Evolutionary conservation across 2,329 filamentous ascomycete genomes (phyloP).

Genomic region (Tolypocladium paradoxum): DNA sequence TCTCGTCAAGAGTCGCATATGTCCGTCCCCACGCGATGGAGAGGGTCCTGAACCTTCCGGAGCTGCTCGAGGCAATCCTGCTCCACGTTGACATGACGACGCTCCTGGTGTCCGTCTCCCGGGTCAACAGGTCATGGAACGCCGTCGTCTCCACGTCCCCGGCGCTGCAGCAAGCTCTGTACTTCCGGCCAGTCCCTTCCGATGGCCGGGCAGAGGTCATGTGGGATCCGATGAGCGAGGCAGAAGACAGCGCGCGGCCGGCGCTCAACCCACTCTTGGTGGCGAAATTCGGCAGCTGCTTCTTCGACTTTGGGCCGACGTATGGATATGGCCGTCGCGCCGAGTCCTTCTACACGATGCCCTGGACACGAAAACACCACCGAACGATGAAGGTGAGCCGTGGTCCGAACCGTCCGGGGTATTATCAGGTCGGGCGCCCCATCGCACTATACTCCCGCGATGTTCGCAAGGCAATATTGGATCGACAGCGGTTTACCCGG

Average conservation of each 20-base stretch:
- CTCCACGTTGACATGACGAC: constrained; percentile 14
- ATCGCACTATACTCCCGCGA: neutral
- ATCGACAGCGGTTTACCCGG: constrained; percentile 4
- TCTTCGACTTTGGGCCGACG: too few relatives aligned
- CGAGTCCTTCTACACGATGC: too few relatives aligned
- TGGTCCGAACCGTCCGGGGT: too few relatives aligned
- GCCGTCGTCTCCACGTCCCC: neutral
- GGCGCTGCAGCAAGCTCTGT: constrained; percentile 1
- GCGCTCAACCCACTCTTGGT: too few relatives aligned
- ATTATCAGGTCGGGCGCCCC: too few relatives aligned
- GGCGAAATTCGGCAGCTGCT: too few relatives aligned
- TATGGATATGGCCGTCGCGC: neutral
- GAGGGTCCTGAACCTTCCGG: constrained; percentile 9
- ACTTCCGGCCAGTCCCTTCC: neutral
- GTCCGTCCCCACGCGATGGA: too few relatives aligned
- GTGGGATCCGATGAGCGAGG: neutral
- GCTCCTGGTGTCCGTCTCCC: constrained; percentile 13
- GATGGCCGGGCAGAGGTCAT: neutral
- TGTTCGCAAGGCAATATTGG: neutral
- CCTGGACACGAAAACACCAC: too few relatives aligned
- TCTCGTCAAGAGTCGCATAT: too few relatives aligned
- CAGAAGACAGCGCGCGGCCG: neutral
- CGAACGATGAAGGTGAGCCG: too few relatives aligned
- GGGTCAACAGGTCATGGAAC: constrained; percentile 13
- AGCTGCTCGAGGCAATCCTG: constrained; percentile 17